phyloP scores from a whole-genome alignment of 2,329 filamentous ascomycete species.

The Sclerotinia borealis region DNA sequence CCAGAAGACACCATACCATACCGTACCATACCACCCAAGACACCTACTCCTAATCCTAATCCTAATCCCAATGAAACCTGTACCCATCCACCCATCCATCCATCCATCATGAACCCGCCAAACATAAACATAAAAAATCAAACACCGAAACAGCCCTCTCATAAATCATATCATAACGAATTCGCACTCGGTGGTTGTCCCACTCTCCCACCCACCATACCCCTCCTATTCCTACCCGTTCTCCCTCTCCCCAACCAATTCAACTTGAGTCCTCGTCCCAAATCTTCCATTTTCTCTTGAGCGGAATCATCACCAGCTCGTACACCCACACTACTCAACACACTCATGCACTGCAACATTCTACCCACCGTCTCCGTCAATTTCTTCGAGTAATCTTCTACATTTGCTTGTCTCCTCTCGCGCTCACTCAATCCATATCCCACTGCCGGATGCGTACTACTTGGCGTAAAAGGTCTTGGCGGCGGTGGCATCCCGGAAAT shows the following conservation, averaged over 20 bases:
- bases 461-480: constrained; percentile 29
- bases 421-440: constrained; percentile 2
- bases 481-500: constrained; percentile 27
- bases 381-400: constrained; percentile 62
- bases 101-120: background rate
- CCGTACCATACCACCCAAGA: background rate
- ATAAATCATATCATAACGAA: background rate
- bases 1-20: constrained; percentile 3
- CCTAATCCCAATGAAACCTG: background rate
- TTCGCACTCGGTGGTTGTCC: background rate
- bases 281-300: constrained; percentile 72
- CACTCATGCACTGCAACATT: constrained; percentile 94
- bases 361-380: constrained; percentile 91
- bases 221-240: constrained; percentile 81
- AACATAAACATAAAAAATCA: background rate
- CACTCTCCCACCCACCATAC: constrained; percentile 57
- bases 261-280: constrained; percentile 84
- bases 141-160: background rate
- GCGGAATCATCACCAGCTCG: constrained; percentile 53
- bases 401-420: constrained; percentile 36
- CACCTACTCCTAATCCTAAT: no score
- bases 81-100: background rate
- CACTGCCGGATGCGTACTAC: constrained; percentile 22
- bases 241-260: constrained; percentile 93
- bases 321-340: constrained; percentile 66